Evolutionary conservation across 2,329 filamentous ascomycete species (phyloP), one percentile per base, ranked within the genome.

Genomic region (Botrytis hyacinthi): DNA sequence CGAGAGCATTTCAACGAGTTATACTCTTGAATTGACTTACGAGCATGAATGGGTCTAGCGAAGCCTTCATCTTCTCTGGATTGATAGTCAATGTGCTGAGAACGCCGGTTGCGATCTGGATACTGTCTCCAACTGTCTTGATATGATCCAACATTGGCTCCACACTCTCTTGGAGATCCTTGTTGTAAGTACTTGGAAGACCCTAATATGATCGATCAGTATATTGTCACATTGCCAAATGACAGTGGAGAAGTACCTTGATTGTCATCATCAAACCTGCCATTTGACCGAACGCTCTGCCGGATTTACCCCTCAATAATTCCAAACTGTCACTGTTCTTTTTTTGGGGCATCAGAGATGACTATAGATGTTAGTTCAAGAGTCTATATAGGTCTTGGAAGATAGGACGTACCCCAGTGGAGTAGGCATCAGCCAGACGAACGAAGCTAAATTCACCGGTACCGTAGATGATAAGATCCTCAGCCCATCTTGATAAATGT

Each of bases 401-500:
- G 10, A 22, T 37, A 59, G 14, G 5, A 54, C 72, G 42, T 71
- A 73, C 72, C 60, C 93, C 93, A 0, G 93, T 95, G 0, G 88
- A 90, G 82, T 95, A 96, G 0, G 92, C 92, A 80, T 97, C 93
- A 12, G 93, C 92, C 26, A 96, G 83, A 74, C 87, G 87, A 54
- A 94, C 87, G 81, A 93, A 95, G 29, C 90, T 89, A 80, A 95
- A 96, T 81, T 80, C 79, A 73, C 89, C 84, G 14, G 91, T 90
- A 37, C 87, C 91, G 84, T 95, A 95, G 80, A 97, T 88, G 83
- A 97, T 97, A 74, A 97, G 84, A 81, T 97, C 94, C 83, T 97
- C 93, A 6, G 91, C 89, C 90, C 92, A 95, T 22, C 77, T 89
- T 72, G 88, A 93, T 77, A 97, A 86, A 84, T 96, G 93, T 75